A percentile compares a stretch with the other conserved stretches of the same genome.
phyloP scores from a whole-genome alignment of 169 alveolate species.

The Plasmodium vivax region DNA sequence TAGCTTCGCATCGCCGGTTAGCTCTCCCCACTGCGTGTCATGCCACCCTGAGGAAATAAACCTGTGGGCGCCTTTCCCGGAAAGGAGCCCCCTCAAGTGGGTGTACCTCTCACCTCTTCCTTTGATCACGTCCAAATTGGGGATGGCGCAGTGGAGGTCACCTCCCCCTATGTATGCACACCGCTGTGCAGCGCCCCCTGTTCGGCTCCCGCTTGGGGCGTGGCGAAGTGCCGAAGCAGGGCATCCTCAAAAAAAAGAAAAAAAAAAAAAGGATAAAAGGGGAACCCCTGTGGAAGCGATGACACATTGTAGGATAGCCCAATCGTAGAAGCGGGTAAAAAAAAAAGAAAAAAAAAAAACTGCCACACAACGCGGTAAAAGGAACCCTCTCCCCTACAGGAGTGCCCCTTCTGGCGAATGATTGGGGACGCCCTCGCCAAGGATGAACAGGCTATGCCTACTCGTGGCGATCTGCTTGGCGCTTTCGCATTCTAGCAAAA shows the following conservation, averaged over 20 bases:
- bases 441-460: slow-evolving; percentile 30
- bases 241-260: no score
- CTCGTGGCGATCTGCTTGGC: background rate
- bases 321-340: background rate
- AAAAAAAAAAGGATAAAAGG: no score
- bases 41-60: background rate
- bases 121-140: background rate
- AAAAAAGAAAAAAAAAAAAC: no score
- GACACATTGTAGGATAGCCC: background rate
- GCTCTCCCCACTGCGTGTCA: background rate
- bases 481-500: slow-evolving; percentile 1
- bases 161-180: background rate
- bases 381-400: background rate
- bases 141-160: background rate
- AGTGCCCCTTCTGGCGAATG: background rate
- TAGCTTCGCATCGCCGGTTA: background rate
- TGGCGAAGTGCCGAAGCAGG: background rate
- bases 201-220: background rate
- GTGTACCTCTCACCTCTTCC: background rate
- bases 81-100: background rate
- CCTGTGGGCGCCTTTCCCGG: background rate
- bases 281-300: no score
- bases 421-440: background rate
- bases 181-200: background rate
- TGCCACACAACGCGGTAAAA: background rate